Percentiles rank a stretch among this genome's conserved stretches.
Conservation (phyloP, 225 moss, liverwort and hornwort species). For the Bryoerythrophyllum caledonicum region DNA sequence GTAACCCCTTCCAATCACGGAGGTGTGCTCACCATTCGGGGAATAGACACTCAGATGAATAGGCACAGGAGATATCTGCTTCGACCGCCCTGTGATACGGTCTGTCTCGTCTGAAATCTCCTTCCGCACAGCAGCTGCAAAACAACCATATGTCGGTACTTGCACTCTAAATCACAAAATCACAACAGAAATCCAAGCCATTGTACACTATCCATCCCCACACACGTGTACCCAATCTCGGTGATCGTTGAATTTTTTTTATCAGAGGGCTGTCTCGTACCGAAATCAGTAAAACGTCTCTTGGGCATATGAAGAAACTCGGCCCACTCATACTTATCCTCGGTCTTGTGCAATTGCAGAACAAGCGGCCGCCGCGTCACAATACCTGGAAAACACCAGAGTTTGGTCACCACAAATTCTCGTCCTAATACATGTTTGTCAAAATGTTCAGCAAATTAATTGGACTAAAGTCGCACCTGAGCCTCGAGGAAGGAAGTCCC, state of each 20-base stretch:
- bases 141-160: conserved; percentile 8
- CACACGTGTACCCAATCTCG: not conserved
- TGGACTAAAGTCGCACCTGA: conserved; percentile 49
- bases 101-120: conserved; percentile 68
- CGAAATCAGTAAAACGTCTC: conserved; percentile 80
- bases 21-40: conserved; percentile 45
- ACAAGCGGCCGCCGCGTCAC: conserved; percentile 90
- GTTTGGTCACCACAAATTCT: not conserved
- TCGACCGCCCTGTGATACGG: conserved; percentile 53
- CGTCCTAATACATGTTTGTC: not conserved
- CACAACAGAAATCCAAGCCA: not conserved
- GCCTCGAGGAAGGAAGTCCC: conserved; percentile 93
- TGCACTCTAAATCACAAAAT: not conserved
- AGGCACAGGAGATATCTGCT: conserved; percentile 64
- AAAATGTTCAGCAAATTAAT: not conserved
- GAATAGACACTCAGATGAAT: conserved; percentile 62
- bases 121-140: conserved; percentile 62
- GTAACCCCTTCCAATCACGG: not conserved
- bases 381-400: conserved; percentile 51
- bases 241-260: not conserved
- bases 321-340: conserved; percentile 80
- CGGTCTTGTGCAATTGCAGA: conserved; percentile 90
- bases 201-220: not conserved
- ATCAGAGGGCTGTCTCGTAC: conserved; percentile 29
- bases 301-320: conserved; percentile 90